Percentiles rank a stretch among this genome's conserved stretches.
Evolutionary conservation across 805 yeast genomes (phyloP).

Genomic region (Pichia nanzhaoensis): DNA sequence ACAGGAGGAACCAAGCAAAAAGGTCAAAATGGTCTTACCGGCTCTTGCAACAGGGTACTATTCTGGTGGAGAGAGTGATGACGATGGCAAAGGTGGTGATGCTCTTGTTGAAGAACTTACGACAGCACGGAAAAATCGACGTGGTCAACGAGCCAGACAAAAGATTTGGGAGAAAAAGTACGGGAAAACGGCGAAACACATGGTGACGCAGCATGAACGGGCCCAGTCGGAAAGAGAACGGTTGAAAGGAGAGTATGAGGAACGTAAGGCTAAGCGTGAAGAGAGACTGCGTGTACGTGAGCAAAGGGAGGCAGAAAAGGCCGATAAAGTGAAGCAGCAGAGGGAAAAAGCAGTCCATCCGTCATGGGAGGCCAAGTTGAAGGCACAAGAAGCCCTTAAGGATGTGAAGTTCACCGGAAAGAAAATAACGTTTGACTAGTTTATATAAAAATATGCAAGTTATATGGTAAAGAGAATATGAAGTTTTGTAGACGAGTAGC

Average conservation of each 20-base stretch:
- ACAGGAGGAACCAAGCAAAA: no score
- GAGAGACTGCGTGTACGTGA: constrained; percentile 34
- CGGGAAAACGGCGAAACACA: constrained; percentile 79
- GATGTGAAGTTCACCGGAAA: constrained; percentile 74
- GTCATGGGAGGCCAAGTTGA: constrained; percentile 93
- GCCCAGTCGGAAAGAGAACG: constrained; percentile 48
- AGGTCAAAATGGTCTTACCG: constrained; percentile 42
- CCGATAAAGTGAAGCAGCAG: constrained; percentile 13
- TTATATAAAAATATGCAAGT: no score
- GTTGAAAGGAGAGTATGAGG: constrained; percentile 62
- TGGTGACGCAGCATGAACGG: constrained; percentile 56
- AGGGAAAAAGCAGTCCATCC: constrained; percentile 56
- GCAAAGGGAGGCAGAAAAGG: constrained; percentile 13
- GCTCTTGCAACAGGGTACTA: constrained; percentile 71
- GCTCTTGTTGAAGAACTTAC: constrained; percentile 46
- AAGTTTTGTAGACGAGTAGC: no score
- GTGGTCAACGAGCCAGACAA: constrained; percentile 97
- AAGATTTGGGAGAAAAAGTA: constrained; percentile 92
- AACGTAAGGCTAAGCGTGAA: constrained; percentile 61
- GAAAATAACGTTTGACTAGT: constrained; percentile 65
- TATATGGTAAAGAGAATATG: no score
- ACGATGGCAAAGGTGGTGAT: constrained; percentile 40
- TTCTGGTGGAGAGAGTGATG: constrained; percentile 74
- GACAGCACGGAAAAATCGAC: constrained; percentile 66
- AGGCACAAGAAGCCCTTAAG: constrained; percentile 59